Base-by-base conservation (phyloP, 2,329 filamentous ascomycete species). In the Ascomycota sp. region DNA sequence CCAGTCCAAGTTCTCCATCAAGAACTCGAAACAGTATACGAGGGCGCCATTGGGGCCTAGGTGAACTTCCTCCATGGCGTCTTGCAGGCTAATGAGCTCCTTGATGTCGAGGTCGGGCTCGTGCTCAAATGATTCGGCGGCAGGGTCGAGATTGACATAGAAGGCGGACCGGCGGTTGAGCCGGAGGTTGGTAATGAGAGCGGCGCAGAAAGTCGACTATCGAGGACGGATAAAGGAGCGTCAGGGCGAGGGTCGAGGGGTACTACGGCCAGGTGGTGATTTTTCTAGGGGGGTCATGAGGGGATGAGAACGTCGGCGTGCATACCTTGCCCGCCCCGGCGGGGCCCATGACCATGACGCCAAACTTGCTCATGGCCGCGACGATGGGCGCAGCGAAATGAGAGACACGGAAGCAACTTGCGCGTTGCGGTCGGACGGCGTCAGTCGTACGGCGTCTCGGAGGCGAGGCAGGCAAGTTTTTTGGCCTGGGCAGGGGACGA, bases 81-180 rank as follows among this genome's bases (percentile, higher is more conserved):
- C 85, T 47, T 89, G 77, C 36, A 94, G 72, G 9, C 77, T 81
- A 53, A 94, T 92, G 37, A 94, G 69, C 43, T 94, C 83, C 52
- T 83, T 86, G 62, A 94, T 94, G 54, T 94, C 85, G 45, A 93
- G 71, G 51, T 93, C 85, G 15, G 85, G 89, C 41, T 80, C 65
- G 56, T 93, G 92, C 45, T 76, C 75, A 53, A 98, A 95, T 29
- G 75, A 66, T 55, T 94, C 85, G 48, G 89, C 89, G 33, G 89
- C 89, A 6, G 89, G 89, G 52, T 98, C 89, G 45, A 98, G 81
- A 57, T 98, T 98, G 49, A 98, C 77, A 56, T 95, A 98, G 65
- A 91, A 93, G 53, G 79, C 80, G 29, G 83, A 91, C n/a, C 85
- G 79, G 32, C 81, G 79, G 53, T 81, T 85, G 48, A 83, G 78